Percentiles rank a stretch among this genome's conserved stretches.
Evolutionary conservation across 768 basidiomycete species (phyloP).

Genomic region (Solioccasus polychromus): DNA sequence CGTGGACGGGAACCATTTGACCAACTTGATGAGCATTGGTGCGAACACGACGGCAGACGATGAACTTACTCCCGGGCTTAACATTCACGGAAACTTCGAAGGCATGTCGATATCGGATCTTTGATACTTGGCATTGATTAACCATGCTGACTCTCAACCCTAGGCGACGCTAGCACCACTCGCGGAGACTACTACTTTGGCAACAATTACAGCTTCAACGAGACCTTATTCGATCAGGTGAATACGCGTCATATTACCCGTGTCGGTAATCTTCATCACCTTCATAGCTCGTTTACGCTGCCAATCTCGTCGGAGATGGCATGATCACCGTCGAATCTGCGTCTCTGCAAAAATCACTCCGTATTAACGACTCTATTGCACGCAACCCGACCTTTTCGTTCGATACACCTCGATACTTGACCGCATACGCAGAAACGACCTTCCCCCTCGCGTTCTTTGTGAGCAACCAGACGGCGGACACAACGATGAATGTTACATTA

Average conservation of each 20-base stretch:
- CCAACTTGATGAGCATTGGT: slow-evolving; percentile 27
- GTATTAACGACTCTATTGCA: slow-evolving; percentile 28
- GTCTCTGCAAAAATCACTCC: slow-evolving; percentile 16
- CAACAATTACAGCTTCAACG: slow-evolving; percentile 25
- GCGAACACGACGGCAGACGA: slow-evolving; percentile 16
- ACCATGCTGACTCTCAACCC: not conserved
- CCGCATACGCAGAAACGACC: slow-evolving; percentile 21
- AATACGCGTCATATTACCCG: not conserved
- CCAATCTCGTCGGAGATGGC: slow-evolving; percentile 19
- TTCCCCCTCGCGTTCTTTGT: slow-evolving; percentile 26
- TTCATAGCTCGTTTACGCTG: slow-evolving; percentile 14
- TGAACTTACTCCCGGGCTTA: slow-evolving; percentile 18
- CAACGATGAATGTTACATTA: slow-evolving; percentile 15
- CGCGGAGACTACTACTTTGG: slow-evolving; percentile 26
- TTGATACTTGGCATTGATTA: not conserved
- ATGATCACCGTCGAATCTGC: slow-evolving; percentile 21
- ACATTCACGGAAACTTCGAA: slow-evolving; percentile 25
- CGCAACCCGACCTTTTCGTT: slow-evolving; percentile 22
- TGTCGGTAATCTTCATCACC: not conserved
- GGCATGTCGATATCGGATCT: no score
- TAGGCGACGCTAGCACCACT: slow-evolving; percentile 26
- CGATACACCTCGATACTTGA: slow-evolving; percentile 16
- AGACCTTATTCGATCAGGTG: slow-evolving; percentile 23
- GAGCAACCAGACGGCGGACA: slow-evolving; percentile 19
- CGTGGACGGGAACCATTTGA: slow-evolving; percentile 28